A percentile compares a stretch with the other conserved stretches of the same genome.
phyloP scores from a whole-genome alignment of 164 flowering plant genomes.

The Malania oleifera region DNA sequence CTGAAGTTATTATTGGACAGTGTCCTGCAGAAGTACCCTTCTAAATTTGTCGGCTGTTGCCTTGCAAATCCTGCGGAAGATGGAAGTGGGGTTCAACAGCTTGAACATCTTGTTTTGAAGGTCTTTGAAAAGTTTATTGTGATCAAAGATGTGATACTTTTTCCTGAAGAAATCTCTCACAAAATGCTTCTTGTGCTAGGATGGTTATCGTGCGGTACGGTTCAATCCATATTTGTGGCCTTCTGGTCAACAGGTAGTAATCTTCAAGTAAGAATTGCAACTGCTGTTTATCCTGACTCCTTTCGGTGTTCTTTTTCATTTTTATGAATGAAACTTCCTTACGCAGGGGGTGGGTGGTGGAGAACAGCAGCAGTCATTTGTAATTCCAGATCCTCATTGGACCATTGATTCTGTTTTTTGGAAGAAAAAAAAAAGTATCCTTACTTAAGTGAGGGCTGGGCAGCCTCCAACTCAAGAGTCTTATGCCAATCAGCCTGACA shows the following conservation, averaged over 20 bases:
- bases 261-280: not conserved
- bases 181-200: constrained; percentile 36
- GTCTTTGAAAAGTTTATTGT: constrained; percentile 22
- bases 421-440: no score
- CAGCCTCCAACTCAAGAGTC: no score
- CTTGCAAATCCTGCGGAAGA: constrained; percentile 97
- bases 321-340: not conserved
- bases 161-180: constrained; percentile 5
- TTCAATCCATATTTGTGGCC: constrained; percentile 96
- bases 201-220: constrained; percentile 87
- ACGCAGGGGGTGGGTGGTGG: no score
- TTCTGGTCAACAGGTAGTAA: constrained; percentile 60
- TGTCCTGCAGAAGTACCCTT: constrained; percentile 67
- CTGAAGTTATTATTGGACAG: constrained; percentile 26
- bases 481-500: no score
- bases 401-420: no score
- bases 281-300: not conserved
- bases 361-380: no score
- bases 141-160: constrained; percentile 2
- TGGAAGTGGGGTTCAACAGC: constrained; percentile 69
- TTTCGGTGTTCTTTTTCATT: not conserved
- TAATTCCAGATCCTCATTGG: no score
- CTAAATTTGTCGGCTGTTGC: constrained; percentile 89
- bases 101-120: constrained; percentile 68
- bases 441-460: no score